Percentiles rank a stretch among this genome's conserved stretches.
Conservation (phyloP, 139 green algal species). For the Dunaliella primolecta region DNA sequence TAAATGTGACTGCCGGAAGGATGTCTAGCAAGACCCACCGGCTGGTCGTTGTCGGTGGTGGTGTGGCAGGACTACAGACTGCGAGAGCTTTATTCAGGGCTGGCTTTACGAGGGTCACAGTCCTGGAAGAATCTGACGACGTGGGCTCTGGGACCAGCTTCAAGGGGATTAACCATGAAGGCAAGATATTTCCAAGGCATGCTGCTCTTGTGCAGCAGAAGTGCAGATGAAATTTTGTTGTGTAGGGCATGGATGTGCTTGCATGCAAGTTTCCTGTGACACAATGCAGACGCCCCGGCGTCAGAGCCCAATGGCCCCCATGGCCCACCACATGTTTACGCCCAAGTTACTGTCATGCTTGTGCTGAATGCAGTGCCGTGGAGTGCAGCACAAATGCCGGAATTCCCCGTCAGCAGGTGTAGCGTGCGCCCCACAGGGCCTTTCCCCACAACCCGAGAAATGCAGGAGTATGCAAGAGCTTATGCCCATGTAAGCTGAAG, state of each 20-base stretch:
- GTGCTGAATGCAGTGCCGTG: neutral
- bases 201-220: too few relatives aligned
- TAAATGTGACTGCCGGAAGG: too few relatives aligned
- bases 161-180: neutral
- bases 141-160: neutral
- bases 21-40: too few relatives aligned
- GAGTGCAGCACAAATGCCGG: slow-evolving; percentile 1
- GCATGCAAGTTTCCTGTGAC: too few relatives aligned
- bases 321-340: too few relatives aligned
- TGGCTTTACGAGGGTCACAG: neutral
- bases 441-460: neutral
- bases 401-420: neutral
- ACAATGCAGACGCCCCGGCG: too few relatives aligned
- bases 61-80: slow-evolving; percentile 3
- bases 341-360: too few relatives aligned
- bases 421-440: neutral
- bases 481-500: neutral
- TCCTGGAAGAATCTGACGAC: neutral
- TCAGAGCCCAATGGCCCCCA: too few relatives aligned
- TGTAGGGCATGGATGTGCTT: too few relatives aligned
- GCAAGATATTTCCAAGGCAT: too few relatives aligned
- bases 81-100: neutral
- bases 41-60: too few relatives aligned
- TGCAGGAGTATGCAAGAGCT: neutral
- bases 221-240: too few relatives aligned